phyloP scores from a whole-genome alignment of 495 filamentous ascomycete genomes.

The Ramalina intermedia region DNA sequence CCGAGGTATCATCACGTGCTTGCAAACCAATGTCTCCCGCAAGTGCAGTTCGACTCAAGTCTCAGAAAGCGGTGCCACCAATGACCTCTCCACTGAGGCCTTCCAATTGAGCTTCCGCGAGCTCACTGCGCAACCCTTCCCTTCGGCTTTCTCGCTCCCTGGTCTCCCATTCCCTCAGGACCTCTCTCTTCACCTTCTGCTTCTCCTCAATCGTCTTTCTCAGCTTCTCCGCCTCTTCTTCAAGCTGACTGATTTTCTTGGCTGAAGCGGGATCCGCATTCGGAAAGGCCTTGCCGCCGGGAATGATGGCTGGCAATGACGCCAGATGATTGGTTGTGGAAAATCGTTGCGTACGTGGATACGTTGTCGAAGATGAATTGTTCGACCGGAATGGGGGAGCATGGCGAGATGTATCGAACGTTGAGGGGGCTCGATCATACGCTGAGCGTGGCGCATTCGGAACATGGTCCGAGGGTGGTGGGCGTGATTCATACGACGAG shows the following conservation, averaged over 20 bases:
- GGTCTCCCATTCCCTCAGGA: conserved; percentile 44
- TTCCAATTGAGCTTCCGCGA: conserved; percentile 47
- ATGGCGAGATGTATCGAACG: conserved; percentile 13
- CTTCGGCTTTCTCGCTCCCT: conserved; percentile 44
- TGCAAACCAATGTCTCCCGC: too few species aligned
- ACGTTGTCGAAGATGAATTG: conserved; percentile 32
- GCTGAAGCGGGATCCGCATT: conserved; percentile 25
- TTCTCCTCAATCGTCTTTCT: conserved; percentile 40
- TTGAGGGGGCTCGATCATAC: conserved; percentile 11
- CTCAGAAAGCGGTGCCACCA: conserved; percentile 31
- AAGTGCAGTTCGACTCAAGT: not conserved
- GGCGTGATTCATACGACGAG: conserved; percentile 15
- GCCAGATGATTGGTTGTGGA: conserved; percentile 31
- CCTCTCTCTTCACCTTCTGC: conserved; percentile 35
- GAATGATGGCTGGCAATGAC: conserved; percentile 33
- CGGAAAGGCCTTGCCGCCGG: conserved; percentile 33
- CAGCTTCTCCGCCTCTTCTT: conserved; percentile 40
- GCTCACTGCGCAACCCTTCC: conserved; percentile 42
- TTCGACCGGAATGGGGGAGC: conserved; percentile 33
- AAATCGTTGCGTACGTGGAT: conserved; percentile 37
- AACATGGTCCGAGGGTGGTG: conserved; percentile 16
- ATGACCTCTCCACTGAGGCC: conserved; percentile 40
- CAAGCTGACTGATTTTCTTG: conserved; percentile 36
- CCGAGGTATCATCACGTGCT: too few species aligned
- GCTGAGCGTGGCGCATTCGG: conserved; percentile 30